These are phyloP conservation scores for Termitomyces sp. DNA, from an alignment of 768 basidiomycete species.

Conservation along the genomic window DNA sequence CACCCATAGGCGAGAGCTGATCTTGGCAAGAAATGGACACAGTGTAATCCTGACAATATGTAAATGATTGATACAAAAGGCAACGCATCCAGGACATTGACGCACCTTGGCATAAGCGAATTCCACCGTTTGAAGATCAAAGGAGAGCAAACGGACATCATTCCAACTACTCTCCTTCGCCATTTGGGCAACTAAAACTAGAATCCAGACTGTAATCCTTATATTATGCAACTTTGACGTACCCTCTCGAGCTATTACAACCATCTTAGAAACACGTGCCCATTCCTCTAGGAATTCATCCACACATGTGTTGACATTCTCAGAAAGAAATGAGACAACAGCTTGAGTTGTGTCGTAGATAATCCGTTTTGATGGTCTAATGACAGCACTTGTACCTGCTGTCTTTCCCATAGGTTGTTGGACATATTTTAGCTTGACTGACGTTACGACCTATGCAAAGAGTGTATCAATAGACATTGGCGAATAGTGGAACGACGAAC, in stretches of 20 bases:
- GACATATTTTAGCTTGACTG: slow-evolving; percentile 87
- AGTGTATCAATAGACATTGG: neutral
- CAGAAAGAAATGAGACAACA: slow-evolving; percentile 84
- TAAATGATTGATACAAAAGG: neutral
- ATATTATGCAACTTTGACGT: slow-evolving; percentile 6
- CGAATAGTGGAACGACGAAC: slow-evolving; percentile 17
- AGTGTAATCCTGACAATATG: slow-evolving; percentile 55
- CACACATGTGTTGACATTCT: slow-evolving; percentile 84
- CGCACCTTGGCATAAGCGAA: slow-evolving; percentile 71
- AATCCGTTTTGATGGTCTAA: slow-evolving; percentile 83
- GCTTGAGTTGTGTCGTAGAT: slow-evolving; percentile 88
- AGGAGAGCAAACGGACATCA: slow-evolving; percentile 81
- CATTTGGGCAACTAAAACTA: slow-evolving; percentile 71
- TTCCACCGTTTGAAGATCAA: slow-evolving; percentile 91
- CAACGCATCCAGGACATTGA: neutral
- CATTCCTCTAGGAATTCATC: slow-evolving; percentile 91
- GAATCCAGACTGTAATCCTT: neutral
- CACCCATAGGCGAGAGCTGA: slow-evolving; percentile 63
- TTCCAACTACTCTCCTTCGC: slow-evolving; percentile 66
- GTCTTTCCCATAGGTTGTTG: slow-evolving; percentile 81
- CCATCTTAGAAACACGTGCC: slow-evolving; percentile 91
- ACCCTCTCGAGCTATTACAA: slow-evolving; percentile 90
- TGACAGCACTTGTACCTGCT: slow-evolving; percentile 55
- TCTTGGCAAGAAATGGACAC: slow-evolving; percentile 79
- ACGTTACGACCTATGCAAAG: slow-evolving; percentile 66